Conservation (phyloP, 352 stramenopile species). For the Thalassiosira ordinaria region DNA sequence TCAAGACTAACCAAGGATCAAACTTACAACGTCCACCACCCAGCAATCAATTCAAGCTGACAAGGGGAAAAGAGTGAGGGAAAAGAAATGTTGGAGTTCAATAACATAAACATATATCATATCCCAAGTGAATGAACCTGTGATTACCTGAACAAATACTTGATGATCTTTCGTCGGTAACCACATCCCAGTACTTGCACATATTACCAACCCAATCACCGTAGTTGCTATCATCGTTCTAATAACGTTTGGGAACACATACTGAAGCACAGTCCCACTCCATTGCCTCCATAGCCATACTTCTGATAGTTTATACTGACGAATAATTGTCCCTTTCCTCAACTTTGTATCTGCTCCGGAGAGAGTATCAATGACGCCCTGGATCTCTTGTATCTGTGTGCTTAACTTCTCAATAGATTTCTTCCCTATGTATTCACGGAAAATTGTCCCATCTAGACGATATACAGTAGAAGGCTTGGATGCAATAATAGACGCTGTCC, state of each 20-base stretch:
- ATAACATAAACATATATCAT: no score
- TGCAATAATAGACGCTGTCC: neutral
- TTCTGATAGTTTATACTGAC: neutral
- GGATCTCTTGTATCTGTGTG: no score
- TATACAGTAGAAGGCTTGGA: neutral
- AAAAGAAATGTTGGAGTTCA: no score
- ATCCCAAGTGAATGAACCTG: no score
- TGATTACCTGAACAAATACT: no score
- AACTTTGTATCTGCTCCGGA: constrained; percentile 2
- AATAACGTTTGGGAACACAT: neutral
- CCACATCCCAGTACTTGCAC: neutral
- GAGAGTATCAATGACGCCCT: neutral
- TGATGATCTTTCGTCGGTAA: no score
- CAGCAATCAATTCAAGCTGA: neutral
- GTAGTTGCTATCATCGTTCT: neutral
- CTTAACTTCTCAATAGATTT: no score
- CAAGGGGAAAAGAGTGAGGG: no score
- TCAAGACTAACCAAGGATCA: no score
- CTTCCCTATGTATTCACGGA: no score
- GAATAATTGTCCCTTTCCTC: constrained; percentile 1
- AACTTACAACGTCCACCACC: neutral
- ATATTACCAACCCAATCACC: neutral
- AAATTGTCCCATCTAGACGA: no score
- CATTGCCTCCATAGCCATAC: constrained; percentile 3
- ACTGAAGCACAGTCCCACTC: constrained; percentile 1